These are phyloP conservation scores for Oryza meridionalis DNA, from an alignment of 176 grass and related monocot species.

Conservation along the genomic window DNA sequence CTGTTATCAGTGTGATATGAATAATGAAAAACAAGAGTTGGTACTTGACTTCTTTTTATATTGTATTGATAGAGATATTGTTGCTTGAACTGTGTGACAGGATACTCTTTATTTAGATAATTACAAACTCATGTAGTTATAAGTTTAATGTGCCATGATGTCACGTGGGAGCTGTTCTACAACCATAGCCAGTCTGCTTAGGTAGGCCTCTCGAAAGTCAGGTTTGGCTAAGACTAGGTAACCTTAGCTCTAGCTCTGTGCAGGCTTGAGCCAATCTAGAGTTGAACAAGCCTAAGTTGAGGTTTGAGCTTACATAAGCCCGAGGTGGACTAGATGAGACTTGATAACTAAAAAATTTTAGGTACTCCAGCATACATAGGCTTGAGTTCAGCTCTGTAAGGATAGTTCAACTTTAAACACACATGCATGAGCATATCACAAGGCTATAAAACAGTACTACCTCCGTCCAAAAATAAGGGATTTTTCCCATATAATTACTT, in stretches of 20 bases:
- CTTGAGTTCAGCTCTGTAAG: background rate
- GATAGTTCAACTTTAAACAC: background rate
- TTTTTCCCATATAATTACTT: too few relatives aligned
- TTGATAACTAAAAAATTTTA: too few relatives aligned
- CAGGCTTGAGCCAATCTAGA: background rate
- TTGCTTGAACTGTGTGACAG: constrained; percentile 11
- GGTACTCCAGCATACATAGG: background rate
- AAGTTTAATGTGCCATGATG: background rate
- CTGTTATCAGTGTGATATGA: constrained; percentile 5
- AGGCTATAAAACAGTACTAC: too few relatives aligned
- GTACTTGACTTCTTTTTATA: constrained; percentile 11
- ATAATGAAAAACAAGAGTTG: background rate
- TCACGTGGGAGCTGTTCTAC: background rate
- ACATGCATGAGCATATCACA: too few relatives aligned
- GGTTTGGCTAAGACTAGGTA: background rate
- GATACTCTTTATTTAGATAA: background rate
- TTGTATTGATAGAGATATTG: constrained; percentile 2
- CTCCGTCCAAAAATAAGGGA: too few relatives aligned
- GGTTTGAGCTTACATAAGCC: background rate
- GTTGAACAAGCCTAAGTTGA: background rate
- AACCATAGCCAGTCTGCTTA: background rate
- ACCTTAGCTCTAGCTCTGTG: background rate
- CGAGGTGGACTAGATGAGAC: background rate
- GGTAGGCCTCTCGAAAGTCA: background rate
- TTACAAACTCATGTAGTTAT: background rate